Percentiles rank a stretch among this genome's conserved stretches.
Conservation (phyloP, 306 rosid genomes). For the cucumber (Cucumis sativus) region DNA sequence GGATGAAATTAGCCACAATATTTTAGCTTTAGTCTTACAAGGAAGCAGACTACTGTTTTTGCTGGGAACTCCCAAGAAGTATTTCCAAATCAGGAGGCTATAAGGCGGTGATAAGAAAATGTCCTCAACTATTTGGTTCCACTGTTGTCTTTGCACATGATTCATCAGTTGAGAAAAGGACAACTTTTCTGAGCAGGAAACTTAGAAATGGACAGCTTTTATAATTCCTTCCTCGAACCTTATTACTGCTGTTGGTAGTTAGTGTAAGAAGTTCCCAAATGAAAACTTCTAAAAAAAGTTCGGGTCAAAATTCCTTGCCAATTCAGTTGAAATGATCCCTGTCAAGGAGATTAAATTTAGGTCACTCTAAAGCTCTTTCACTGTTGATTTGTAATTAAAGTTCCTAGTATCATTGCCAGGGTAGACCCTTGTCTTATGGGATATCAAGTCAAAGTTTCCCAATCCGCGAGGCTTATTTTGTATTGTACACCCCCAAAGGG, state of each 20-base stretch:
- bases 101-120: neutral
- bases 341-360: neutral
- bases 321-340: neutral
- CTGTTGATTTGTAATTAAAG: neutral
- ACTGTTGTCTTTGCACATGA: neutral
- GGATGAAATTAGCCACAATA: neutral
- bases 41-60: neutral
- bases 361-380: neutral
- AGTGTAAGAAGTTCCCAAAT: neutral
- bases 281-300: neutral
- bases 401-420: neutral
- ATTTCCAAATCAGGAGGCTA: neutral
- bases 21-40: neutral
- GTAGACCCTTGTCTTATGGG: neutral
- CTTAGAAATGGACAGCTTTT: neutral
- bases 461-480: neutral
- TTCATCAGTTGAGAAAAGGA: neutral
- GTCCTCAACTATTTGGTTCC: neutral
- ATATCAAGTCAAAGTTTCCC: neutral
- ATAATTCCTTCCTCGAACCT: neutral
- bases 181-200: too few species aligned
- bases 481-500: neutral
- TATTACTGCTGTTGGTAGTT: neutral
- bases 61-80: neutral
- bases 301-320: neutral